Evolutionary conservation across 2,329 filamentous ascomycete species (phyloP).

Genomic region (Ophiostoma himal-ulmi): DNA sequence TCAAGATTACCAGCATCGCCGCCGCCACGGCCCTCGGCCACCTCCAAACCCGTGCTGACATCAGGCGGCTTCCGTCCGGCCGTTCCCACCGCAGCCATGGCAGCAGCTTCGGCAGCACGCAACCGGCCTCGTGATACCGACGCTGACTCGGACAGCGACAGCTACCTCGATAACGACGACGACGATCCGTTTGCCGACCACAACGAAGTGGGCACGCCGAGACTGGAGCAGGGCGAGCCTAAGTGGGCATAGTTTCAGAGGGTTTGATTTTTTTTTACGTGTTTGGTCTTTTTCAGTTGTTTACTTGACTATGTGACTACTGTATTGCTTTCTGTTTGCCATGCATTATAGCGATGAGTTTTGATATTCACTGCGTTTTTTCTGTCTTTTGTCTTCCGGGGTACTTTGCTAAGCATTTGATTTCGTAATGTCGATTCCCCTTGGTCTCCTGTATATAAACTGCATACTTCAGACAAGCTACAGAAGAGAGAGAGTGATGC

Average conservation of each 20-base stretch:
- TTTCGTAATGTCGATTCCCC: too few species aligned
- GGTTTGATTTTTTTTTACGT: not conserved
- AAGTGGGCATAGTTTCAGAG: constrained; percentile 29
- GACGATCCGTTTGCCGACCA: constrained; percentile 82
- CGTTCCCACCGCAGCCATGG: constrained; percentile 18
- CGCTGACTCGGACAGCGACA: constrained; percentile 46
- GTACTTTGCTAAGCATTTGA: too few species aligned
- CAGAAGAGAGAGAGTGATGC: too few species aligned
- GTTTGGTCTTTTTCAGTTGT: not conserved
- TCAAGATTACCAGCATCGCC: constrained; percentile 33
- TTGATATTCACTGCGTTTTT: not conserved
- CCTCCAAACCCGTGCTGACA: constrained; percentile 40
- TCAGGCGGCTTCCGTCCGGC: constrained; percentile 13
- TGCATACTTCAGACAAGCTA: too few species aligned
- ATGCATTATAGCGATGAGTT: not conserved
- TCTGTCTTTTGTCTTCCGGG: too few species aligned
- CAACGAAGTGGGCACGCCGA: constrained; percentile 54
- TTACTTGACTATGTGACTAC: too few species aligned
- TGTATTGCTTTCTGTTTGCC: not conserved
- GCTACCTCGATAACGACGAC: constrained; percentile 61
- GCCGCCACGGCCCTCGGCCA: constrained; percentile 37
- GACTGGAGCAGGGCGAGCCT: constrained; percentile 37
- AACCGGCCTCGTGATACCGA: constrained; percentile 23
- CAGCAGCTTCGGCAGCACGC: constrained; percentile 40
- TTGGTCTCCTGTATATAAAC: too few species aligned